A percentile compares a stretch with the other conserved stretches of the same genome.
Evolutionary conservation across 225 moss, liverwort and hornwort species (phyloP).

Genomic region (Neckera pumila): DNA sequence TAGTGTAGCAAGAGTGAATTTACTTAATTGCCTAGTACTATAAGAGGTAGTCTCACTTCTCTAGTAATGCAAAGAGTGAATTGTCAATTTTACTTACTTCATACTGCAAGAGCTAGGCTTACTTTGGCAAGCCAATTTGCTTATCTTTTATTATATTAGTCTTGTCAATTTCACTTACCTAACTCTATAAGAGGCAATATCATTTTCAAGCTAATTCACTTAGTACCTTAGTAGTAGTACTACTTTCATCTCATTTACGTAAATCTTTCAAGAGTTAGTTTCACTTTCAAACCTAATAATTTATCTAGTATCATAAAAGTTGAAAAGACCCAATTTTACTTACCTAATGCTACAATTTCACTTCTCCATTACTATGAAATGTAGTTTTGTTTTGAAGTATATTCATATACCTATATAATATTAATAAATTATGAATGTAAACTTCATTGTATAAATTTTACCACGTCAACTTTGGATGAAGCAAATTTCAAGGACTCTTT

Average conservation of each 20-base stretch:
- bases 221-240: background rate
- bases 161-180: too few species aligned
- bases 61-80: background rate
- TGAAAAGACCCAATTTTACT: background rate
- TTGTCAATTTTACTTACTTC: background rate
- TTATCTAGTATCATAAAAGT: background rate
- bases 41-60: background rate
- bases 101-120: rapidly evolving
- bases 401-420: background rate
- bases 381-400: background rate
- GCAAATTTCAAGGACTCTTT: background rate
- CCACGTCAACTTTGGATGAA: background rate
- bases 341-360: background rate
- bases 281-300: too few species aligned
- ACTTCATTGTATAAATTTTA: background rate
- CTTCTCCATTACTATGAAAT: background rate
- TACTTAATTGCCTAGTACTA: background rate
- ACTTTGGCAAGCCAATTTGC: too few species aligned
- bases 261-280: background rate
- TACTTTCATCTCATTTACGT: background rate
- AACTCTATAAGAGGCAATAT: too few species aligned
- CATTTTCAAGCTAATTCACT: too few species aligned
- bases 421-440: background rate
- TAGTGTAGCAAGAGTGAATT: too few species aligned
- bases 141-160: too few species aligned